Percentiles rank a stretch among this genome's conserved stretches.
Evolutionary conservation across 306 rosid genomes (phyloP).

Genomic region (Dicorynia guianensis): DNA sequence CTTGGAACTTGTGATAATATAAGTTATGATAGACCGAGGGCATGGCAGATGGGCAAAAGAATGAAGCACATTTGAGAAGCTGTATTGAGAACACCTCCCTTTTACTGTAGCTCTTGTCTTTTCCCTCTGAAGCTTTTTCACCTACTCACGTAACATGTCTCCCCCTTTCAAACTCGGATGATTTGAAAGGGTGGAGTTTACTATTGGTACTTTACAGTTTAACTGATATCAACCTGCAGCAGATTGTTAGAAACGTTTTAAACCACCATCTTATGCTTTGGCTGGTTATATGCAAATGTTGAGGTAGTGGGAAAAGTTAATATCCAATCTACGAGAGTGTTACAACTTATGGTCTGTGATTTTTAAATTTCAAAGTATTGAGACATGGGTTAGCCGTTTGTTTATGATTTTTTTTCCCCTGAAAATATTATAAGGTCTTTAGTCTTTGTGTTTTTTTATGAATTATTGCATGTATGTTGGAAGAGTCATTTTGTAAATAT

Average conservation of each 20-base stretch:
- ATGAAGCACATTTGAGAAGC: neutral
- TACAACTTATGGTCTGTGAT: neutral
- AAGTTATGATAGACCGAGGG: constrained; percentile 15
- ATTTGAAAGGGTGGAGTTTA: neutral
- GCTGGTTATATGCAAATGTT: constrained; percentile 2
- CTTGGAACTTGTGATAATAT: neutral
- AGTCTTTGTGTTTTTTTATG: neutral
- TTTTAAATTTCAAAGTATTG: constrained; percentile 18
- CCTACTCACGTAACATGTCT: too few relatives aligned
- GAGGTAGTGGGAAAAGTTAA: constrained; percentile 14
- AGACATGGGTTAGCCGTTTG: constrained; percentile 9
- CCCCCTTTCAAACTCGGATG: neutral
- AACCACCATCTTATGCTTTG: neutral
- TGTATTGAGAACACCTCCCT: neutral
- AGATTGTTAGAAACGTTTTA: neutral
- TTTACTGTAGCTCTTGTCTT: too few relatives aligned
- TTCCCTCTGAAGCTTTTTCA: too few relatives aligned
- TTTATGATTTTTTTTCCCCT: neutral
- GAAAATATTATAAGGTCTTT: neutral
- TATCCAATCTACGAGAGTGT: constrained; percentile 9
- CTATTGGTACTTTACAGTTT: neutral
- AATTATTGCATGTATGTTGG: neutral
- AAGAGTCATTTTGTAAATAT: constrained; percentile 23
- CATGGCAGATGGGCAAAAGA: constrained; percentile 8
- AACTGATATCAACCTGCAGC: neutral